These are phyloP conservation scores for Oxytropis ochrocephala DNA, from an alignment of 306 rosid genomes.

Conservation along the genomic window DNA sequence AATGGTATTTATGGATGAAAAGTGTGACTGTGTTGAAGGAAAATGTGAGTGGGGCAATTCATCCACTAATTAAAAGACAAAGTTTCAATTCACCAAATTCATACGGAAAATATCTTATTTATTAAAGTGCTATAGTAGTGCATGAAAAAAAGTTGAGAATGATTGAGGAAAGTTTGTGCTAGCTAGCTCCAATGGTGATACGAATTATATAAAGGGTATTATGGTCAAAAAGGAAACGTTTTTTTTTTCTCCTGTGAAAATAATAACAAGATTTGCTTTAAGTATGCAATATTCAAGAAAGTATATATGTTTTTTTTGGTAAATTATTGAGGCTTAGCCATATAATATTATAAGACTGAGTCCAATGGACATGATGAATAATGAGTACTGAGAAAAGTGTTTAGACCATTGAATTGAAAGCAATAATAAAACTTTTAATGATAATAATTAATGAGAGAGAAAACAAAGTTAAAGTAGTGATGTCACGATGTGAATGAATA, in stretches of 20 bases:
- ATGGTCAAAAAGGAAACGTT: not conserved
- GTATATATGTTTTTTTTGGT: not conserved
- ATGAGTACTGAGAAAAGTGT: no score
- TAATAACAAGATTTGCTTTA: not conserved
- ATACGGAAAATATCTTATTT: not conserved
- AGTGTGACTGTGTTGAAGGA: slow-evolving; percentile 5
- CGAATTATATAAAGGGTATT: not conserved
- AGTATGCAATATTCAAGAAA: not conserved
- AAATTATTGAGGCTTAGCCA: not conserved
- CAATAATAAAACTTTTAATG: not conserved
- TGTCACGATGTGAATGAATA: not conserved
- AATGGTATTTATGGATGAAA: slow-evolving; percentile 62
- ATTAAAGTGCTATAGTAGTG: not conserved
- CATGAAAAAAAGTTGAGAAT: slow-evolving; percentile 6
- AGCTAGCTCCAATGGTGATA: slow-evolving; percentile 10
- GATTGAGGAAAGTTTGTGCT: slow-evolving; percentile 1
- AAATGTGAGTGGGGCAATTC: slow-evolving; percentile 28
- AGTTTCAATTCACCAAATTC: not conserved
- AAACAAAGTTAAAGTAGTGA: not conserved
- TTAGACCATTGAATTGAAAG: not conserved
- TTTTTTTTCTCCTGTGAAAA: not conserved
- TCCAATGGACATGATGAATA: no score
- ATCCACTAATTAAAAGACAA: slow-evolving; percentile 31
- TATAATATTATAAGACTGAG: not conserved
- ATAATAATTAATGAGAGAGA: not conserved